Percentiles rank a stretch among this genome's conserved stretches.
phyloP scores from a whole-genome alignment of 2,329 filamentous ascomycete species.

The Tolypocladium pustulatum region DNA sequence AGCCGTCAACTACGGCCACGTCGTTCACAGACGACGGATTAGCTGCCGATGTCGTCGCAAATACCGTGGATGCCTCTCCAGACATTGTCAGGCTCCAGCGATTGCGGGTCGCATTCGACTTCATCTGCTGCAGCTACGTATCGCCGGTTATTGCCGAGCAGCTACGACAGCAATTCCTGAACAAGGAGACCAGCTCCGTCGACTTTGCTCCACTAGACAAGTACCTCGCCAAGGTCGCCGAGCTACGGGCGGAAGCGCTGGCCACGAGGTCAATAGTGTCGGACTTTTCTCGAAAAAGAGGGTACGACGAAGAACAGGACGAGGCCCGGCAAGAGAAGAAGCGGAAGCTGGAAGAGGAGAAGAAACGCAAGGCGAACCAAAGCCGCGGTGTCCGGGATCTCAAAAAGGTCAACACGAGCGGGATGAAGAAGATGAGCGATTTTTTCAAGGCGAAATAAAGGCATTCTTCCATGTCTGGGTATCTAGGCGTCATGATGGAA shows the following conservation, averaged over 20 bases:
- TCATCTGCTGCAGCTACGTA: slow-evolving; percentile 54
- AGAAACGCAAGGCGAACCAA: slow-evolving; percentile 65
- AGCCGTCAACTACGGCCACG: slow-evolving; percentile 34
- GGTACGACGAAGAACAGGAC: slow-evolving; percentile 55
- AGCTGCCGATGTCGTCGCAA: slow-evolving; percentile 21
- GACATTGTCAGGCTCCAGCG: slow-evolving; percentile 51
- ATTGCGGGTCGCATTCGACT: slow-evolving; percentile 52
- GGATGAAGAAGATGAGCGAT: slow-evolving; percentile 94
- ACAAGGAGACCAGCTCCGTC: slow-evolving; percentile 24
- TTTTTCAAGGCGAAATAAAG: slow-evolving; percentile 70
- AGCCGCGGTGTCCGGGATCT: slow-evolving; percentile 69
- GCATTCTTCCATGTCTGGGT: slow-evolving; percentile 15
- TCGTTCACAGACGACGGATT: slow-evolving; percentile 25
- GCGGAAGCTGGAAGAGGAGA: slow-evolving; percentile 78
- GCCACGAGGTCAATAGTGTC: slow-evolving; percentile 51
- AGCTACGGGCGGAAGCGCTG: slow-evolving; percentile 60
- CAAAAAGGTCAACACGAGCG: slow-evolving; percentile 79
- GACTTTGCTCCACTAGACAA: slow-evolving; percentile 63
- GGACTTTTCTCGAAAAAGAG: slow-evolving; percentile 63
- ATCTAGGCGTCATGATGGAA: slow-evolving; percentile 10
- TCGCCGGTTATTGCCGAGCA: slow-evolving; percentile 28
- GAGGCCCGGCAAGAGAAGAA: slow-evolving; percentile 66
- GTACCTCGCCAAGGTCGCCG: slow-evolving; percentile 56
- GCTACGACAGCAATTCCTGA: slow-evolving; percentile 29
- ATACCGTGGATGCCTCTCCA: slow-evolving; percentile 33